Percentiles rank a stretch among this genome's conserved stretches.
These are phyloP conservation scores for Kuraishia floccosa DNA, from an alignment of 805 yeast species.

Conservation along the genomic window DNA sequence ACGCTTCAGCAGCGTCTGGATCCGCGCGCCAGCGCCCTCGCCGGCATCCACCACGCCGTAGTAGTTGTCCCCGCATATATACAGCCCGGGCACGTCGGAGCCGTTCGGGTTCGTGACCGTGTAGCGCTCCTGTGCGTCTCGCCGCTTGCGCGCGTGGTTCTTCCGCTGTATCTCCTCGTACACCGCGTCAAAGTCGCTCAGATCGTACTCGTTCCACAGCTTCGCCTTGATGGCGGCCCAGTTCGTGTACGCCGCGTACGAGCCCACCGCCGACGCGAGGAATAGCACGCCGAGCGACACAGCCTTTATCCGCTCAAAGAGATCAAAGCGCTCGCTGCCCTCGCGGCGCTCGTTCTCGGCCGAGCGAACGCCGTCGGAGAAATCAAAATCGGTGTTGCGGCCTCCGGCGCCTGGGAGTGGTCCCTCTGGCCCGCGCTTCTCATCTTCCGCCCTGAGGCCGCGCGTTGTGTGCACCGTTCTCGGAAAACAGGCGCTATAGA, in stretches of 20 bases:
- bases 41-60: slow-evolving; percentile 7
- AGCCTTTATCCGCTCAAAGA: slow-evolving; percentile 34
- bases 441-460: too few relatives aligned
- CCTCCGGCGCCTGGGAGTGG: too few relatives aligned
- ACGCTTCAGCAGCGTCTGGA: slow-evolving; percentile 44
- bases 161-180: slow-evolving; percentile 18
- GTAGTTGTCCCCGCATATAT: slow-evolving; percentile 50
- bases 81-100: slow-evolving; percentile 42
- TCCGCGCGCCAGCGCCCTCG: slow-evolving; percentile 11
- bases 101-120: slow-evolving; percentile 21
- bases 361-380: too few relatives aligned
- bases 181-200: slow-evolving; percentile 24
- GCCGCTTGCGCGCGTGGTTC: slow-evolving; percentile 6
- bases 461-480: too few relatives aligned
- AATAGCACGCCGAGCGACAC: slow-evolving; percentile 27
- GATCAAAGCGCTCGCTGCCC: too few relatives aligned
- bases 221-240: slow-evolving; percentile 26
- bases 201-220: slow-evolving; percentile 20
- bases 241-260: slow-evolving; percentile 26
- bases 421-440: too few relatives aligned
- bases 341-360: too few relatives aligned
- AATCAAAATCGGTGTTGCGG: too few relatives aligned
- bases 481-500: too few relatives aligned
- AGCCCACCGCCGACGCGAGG: slow-evolving; percentile 25
- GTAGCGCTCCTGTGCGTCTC: slow-evolving; percentile 8